Evolutionary conservation across 129 eudicot genomes (phyloP), one percentile per base, ranked within the genome.

Genomic region (Logfia minima): DNA sequence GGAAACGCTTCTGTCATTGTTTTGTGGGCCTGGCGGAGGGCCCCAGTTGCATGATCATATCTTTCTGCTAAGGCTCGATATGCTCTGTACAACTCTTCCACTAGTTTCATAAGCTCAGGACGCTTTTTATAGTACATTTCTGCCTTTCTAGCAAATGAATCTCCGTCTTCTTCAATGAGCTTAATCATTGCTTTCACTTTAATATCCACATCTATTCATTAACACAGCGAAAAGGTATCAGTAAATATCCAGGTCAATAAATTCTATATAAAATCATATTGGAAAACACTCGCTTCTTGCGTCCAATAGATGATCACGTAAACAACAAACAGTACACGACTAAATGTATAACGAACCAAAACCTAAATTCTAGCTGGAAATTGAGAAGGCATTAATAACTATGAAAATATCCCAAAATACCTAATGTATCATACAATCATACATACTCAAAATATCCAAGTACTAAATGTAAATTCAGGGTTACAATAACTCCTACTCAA

Each of bases 31-130:
- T 93, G 98, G 16, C 97, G 88, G 58, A 93, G 92, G 48, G 92
- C 97, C 73, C 92, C 96, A n/a, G 98, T 93, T 60, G 98, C 98
- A 72, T 93, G 96, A 82, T 89, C 98, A 45, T 93, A 93, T 84
- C 98, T 79, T 84, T 93, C 98, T 17, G 97, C 98, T 81, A 93
- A 78, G 9, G 98, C 93, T 55, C 97, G 95, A 64, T 93, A 93
- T 0, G 98, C 98, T 65, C 98, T 77, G 61, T 93, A 93, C 72
- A 93, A 86, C 79, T 93, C 98, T 84, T 93, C 97, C 48, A 93
- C 97, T 39, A 93, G 58, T 78, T 89, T 90, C 98, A 93, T 90
- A 60, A 90, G 97, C 86, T 93, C 98, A 0, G 98, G 98, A 2
- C 96, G 92, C 72, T 90, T 90, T 88, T 93, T 90, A 73, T 88